Evolutionary conservation across 306 rosid species (phyloP).

Genomic region (Alnus rubra): DNA sequence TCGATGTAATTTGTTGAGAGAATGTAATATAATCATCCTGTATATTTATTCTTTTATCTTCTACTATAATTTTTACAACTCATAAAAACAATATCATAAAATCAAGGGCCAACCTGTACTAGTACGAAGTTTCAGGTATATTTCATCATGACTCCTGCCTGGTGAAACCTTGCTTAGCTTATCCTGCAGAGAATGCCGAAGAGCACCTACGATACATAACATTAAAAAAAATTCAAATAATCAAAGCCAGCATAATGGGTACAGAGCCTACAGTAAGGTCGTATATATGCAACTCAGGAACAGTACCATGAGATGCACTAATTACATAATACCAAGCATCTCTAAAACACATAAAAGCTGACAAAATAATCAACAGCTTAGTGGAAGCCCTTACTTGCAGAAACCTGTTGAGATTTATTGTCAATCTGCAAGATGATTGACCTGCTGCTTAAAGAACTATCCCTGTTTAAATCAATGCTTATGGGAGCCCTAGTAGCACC

Average conservation of each 20-base stretch:
- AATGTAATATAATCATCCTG: no score
- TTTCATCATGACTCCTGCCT: constrained; percentile 83
- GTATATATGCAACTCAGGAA: no score
- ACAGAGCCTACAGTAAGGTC: no score
- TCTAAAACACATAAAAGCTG: not conserved
- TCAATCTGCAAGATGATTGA: constrained; percentile 91
- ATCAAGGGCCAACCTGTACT: constrained; percentile 68
- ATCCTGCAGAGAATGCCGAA: constrained; percentile 90
- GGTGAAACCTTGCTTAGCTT: constrained; percentile 77
- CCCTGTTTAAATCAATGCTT: constrained; percentile 84
- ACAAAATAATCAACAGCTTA: constrained; percentile 6
- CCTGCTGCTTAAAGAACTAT: constrained; percentile 84
- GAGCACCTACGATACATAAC: constrained; percentile 54
- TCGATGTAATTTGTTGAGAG: no score
- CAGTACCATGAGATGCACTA: not conserved
- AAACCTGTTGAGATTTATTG: constrained; percentile 89
- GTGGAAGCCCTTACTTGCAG: constrained; percentile 66
- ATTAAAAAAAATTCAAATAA: constrained; percentile 9
- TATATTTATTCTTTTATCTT: no score
- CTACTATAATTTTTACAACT: constrained; percentile 2
- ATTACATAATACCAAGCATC: no score
- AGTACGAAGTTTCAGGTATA: constrained; percentile 79
- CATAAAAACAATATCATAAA: no score
- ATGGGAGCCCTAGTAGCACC: constrained; percentile 98
- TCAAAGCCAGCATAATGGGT: constrained; percentile 3